Conservation (phyloP, 139 green algal species). For the Tetraselmis chui region DNA sequence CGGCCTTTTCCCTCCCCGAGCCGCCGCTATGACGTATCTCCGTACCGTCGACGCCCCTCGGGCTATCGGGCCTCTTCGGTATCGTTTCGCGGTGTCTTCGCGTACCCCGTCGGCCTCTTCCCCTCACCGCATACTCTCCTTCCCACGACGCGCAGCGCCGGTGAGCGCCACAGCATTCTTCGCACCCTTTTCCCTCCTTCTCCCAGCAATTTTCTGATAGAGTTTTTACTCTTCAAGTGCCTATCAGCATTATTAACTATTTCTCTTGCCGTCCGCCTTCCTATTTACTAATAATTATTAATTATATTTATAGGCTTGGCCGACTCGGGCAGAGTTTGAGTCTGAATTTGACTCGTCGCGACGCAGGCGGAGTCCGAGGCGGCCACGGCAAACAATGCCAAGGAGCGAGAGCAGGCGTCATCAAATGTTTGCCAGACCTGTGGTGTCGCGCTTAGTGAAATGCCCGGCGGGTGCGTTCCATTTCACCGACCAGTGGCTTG, state of each 20-base stretch:
- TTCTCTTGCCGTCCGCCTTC: no score
- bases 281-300: no score
- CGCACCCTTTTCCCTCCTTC: not conserved
- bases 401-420: not conserved
- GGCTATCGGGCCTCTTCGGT: not conserved
- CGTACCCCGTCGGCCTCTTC: not conserved
- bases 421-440: conserved; percentile 28
- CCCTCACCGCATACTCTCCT: not conserved
- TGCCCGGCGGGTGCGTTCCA: conserved; percentile 17
- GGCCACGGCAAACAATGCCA: not conserved
- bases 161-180: no score
- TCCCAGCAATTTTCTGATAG: not conserved
- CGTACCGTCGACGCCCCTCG: not conserved
- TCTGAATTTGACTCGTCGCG: not conserved
- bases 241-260: no score
- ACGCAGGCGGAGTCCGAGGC: not conserved
- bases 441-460: conserved; percentile 21
- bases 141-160: no score
- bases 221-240: not conserved
- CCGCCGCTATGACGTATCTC: not conserved
- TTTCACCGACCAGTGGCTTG: not conserved
- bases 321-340: not conserved
- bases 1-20: no score
- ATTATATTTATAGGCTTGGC: not conserved
- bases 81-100: not conserved